Percentiles rank a stretch among this genome's conserved stretches.
These are phyloP conservation scores for Nicotiana tabacum DNA, from an alignment of 257 asterid species.

Conservation along the genomic window DNA sequence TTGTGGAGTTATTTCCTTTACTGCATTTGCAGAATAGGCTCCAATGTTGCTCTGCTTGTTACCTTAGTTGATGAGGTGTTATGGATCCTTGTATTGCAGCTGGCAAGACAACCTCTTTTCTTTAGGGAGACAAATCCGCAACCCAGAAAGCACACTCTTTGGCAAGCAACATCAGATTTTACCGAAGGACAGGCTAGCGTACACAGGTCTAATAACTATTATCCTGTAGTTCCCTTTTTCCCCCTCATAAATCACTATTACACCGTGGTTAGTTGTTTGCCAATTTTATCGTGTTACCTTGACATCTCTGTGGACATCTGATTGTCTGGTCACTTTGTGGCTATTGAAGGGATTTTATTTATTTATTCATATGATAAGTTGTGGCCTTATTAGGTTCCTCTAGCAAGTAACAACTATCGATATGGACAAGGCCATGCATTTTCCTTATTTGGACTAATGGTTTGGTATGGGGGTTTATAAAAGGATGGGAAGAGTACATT, in stretches of 20 bases:
- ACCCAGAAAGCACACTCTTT: conserved; percentile 89
- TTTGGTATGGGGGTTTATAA: neutral
- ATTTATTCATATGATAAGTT: neutral
- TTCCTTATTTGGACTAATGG: neutral
- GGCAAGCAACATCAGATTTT: conserved; percentile 94
- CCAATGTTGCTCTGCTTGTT: neutral
- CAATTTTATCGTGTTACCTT: neutral
- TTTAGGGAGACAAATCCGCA: conserved; percentile 92
- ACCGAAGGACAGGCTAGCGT: conserved; percentile 86
- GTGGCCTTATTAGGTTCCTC: neutral
- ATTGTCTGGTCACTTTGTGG: neutral
- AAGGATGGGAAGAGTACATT: neutral
- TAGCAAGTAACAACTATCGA: neutral
- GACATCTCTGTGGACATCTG: neutral
- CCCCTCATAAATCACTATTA: neutral
- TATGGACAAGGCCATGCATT: neutral
- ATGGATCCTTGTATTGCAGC: conserved; percentile 34
- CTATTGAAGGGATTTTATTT: neutral
- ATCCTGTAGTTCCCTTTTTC: neutral
- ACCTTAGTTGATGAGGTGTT: conserved; percentile 2
- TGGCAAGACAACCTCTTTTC: conserved; percentile 86
- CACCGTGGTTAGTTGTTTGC: neutral
- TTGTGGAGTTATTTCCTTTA: neutral
- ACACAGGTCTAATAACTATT: conserved; percentile 36
- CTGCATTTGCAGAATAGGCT: neutral